These are phyloP conservation scores for Zasmidium citrigriseum DNA, from an alignment of 2,329 filamentous ascomycete species.

Conservation along the genomic window DNA sequence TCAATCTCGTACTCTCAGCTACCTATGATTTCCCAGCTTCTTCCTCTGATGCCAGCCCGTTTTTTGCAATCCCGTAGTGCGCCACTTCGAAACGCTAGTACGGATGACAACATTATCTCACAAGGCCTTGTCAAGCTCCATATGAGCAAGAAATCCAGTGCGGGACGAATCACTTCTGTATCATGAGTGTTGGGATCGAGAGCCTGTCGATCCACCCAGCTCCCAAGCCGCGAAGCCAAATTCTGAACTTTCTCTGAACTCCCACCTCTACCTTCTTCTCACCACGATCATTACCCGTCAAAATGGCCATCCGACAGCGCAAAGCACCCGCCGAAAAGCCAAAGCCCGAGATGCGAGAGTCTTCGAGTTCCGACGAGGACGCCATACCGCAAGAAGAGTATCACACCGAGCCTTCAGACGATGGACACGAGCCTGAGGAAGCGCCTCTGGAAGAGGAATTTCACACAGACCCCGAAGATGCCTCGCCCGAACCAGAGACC, in stretches of 20 bases:
- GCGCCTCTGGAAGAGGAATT: constrained; percentile 3
- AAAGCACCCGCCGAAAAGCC: not conserved
- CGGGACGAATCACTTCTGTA: too few species aligned
- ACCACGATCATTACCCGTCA: not conserved
- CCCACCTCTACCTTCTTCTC: not conserved
- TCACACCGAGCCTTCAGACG: not conserved
- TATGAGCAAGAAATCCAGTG: too few species aligned
- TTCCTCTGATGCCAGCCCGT: too few species aligned
- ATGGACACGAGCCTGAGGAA: constrained; percentile 3
- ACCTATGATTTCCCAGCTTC: too few species aligned
- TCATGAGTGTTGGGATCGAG: too few species aligned
- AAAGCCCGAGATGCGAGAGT: not conserved
- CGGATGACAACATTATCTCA: too few species aligned
- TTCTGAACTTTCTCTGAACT: not conserved
- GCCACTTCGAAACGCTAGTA: too few species aligned
- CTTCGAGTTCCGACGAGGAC: not conserved
- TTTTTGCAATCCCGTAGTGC: too few species aligned
- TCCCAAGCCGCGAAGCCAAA: not conserved
- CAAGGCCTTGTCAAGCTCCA: too few species aligned
- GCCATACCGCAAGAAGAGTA: not conserved
- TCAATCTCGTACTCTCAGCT: too few species aligned
- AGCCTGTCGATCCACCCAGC: not conserved
- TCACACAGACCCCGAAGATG: constrained; percentile 9
- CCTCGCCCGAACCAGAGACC: not conserved
- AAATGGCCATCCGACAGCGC: constrained; percentile 7